phyloP scores from a whole-genome alignment of 2,329 filamentous ascomycete genomes.

The Alternaria dauci region DNA sequence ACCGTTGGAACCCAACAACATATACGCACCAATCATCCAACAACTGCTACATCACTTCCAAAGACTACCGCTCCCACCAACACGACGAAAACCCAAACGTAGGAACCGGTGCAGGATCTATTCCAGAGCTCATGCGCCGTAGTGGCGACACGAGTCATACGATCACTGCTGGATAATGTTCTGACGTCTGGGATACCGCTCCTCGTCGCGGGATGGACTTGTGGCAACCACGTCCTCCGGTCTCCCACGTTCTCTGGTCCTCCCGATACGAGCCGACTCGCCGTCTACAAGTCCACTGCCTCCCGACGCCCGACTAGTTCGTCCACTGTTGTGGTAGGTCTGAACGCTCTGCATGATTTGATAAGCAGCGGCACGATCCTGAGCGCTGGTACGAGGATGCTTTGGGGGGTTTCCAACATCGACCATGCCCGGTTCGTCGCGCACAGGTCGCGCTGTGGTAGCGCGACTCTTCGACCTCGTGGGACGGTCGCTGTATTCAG shows the following conservation, averaged over 20 bases:
- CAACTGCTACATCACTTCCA: background rate
- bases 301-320: background rate
- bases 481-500: background rate
- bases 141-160: background rate
- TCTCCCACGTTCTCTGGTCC: background rate
- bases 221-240: background rate
- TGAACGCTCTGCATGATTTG: background rate
- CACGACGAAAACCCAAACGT: background rate
- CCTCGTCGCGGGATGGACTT: background rate
- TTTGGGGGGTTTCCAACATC: background rate
- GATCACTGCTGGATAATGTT: background rate
- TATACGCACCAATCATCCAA: background rate
- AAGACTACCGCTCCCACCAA: background rate
- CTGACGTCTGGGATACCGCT: background rate
- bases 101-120: background rate
- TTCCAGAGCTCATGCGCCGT: background rate
- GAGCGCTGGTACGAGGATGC: background rate
- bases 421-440: background rate
- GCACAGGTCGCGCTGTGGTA: background rate
- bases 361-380: background rate
- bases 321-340: background rate
- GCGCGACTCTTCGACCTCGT: background rate
- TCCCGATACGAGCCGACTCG: background rate
- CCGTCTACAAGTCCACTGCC: background rate
- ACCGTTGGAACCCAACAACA: background rate